Evolutionary conservation across 2,329 filamentous ascomycete species (phyloP), one percentile per base, ranked within the genome.

Genomic region (Thelonectria discophora): DNA sequence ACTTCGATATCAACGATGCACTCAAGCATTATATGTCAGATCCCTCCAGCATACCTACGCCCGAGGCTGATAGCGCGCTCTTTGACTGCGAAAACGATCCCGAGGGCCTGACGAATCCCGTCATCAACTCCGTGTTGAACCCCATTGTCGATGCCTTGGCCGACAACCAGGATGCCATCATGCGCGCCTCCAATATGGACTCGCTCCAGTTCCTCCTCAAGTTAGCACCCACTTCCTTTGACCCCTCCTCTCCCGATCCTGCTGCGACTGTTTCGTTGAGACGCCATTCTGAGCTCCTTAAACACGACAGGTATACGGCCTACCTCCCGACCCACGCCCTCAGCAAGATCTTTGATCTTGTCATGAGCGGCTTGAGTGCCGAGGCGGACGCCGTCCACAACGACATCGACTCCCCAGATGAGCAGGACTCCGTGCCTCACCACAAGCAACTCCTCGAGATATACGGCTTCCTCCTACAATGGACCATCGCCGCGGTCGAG

Each of bases 1-100:
- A 90, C 74, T 99, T 99, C 81, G 92, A 98, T 78, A 92, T 99
- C 79, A 97, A 97, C 77, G 91, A 97, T 82, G 93, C 93, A 68
- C 90, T 98, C 78, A 97, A 97, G 84, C 87, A 92, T 76, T 99
- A 97, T 80, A 92, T 97, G 86, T 96, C 93, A 79, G 94, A 98
- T 76, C 94, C 95, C 9, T 83, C 88, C 47, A 86, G 88, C 40
- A 91, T 98, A 58, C 83, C 90, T 8, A 97, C 94, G 2, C 89
- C 91, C 45, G 94, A 98, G 76, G 95, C 94, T 58, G 91, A 95
- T 70, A 79, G 88, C 46, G 87, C 90, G 62, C 87, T 99, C 18
- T 84, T 93, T 71, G 94, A 98, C 75, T 96, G 92, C 85, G 95
- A 98, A 81, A 91, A 91, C 76, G 93, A 97, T 71, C 91, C 93